A percentile compares a stretch with the other conserved stretches of the same genome.
phyloP scores from a whole-genome alignment of 441 rosid species.

The Metrosideros polymorpha region DNA sequence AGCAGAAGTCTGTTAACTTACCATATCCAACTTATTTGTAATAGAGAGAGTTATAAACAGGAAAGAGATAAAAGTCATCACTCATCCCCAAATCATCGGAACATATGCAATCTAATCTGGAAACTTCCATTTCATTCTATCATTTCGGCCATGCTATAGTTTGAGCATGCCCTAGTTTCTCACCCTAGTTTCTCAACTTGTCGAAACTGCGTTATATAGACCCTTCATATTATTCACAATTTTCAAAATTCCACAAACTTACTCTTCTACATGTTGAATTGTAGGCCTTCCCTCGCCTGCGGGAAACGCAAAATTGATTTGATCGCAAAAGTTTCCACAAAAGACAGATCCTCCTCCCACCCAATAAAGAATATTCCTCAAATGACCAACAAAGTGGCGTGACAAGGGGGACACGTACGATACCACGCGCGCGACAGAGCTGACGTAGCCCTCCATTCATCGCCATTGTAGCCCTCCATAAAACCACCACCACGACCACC shows the following conservation, averaged over 20 bases:
- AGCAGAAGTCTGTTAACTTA: not conserved
- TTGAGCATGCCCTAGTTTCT: not conserved
- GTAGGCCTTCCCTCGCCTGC: not conserved
- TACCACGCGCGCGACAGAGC: not conserved
- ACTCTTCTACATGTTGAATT: not conserved
- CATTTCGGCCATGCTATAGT: not conserved
- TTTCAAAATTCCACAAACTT: not conserved
- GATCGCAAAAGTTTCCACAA: not conserved
- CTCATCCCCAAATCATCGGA: not conserved
- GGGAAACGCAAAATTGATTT: not conserved
- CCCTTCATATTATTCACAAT: not conserved
- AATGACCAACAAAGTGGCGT: not conserved
- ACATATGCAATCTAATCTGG: too few species aligned
- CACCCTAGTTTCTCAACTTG: too few species aligned
- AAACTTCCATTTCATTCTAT: not conserved
- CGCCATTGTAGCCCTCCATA: not conserved
- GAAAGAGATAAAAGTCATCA: not conserved
- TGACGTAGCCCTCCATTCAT: not conserved
- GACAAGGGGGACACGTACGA: not conserved
- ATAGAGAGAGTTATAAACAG: rapidly evolving
- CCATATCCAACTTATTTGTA: not conserved
- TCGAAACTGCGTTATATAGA: not conserved
- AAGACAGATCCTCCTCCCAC: too few species aligned
- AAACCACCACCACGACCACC: not conserved
- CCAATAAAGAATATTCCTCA: not conserved